These are phyloP conservation scores for Alternaria consortialis DNA, from an alignment of 2,329 filamentous ascomycete species.

Conservation along the genomic window DNA sequence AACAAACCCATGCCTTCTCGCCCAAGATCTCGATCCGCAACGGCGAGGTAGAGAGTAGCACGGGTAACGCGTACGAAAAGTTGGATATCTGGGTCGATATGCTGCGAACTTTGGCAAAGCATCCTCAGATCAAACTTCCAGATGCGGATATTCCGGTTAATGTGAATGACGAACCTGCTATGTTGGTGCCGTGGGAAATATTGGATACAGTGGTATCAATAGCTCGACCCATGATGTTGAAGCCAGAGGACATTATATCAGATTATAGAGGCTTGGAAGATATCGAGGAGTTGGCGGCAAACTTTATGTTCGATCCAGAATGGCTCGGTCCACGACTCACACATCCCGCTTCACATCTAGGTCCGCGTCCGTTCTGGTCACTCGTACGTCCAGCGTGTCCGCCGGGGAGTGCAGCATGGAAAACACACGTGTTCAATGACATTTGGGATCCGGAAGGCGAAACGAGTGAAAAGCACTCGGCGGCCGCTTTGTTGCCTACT, in stretches of 20 bases:
- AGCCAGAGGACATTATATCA: slow-evolving; percentile 31
- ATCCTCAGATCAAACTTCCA: slow-evolving; percentile 53
- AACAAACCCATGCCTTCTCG: background rate
- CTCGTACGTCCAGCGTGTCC: slow-evolving; percentile 55
- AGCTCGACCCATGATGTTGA: slow-evolving; percentile 35
- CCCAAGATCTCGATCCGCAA: slow-evolving; percentile 54
- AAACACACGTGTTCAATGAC: slow-evolving; percentile 40
- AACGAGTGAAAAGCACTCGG: slow-evolving; percentile 43
- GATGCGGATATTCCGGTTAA: slow-evolving; percentile 60
- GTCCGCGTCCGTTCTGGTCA: slow-evolving; percentile 54
- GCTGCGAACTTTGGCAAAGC: slow-evolving; percentile 50
- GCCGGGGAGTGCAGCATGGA: slow-evolving; percentile 48
- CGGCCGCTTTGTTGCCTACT: slow-evolving; percentile 45
- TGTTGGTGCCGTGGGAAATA: slow-evolving; percentile 59
- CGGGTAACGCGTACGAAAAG: slow-evolving; percentile 40
- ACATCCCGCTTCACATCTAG: slow-evolving; percentile 35
- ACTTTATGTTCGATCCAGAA: slow-evolving; percentile 27
- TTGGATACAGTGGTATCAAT: slow-evolving; percentile 51
- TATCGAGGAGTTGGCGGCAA: slow-evolving; percentile 5
- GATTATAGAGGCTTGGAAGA: slow-evolving; percentile 7
- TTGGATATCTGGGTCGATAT: slow-evolving; percentile 53
- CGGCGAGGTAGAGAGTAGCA: slow-evolving; percentile 46
- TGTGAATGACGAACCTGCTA: slow-evolving; percentile 57
- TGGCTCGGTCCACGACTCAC: slow-evolving; percentile 43
- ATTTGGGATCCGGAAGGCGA: too few relatives aligned